Conservation (phyloP, 1,139 yeast genomes). For the Diutina ranongensis region DNA sequence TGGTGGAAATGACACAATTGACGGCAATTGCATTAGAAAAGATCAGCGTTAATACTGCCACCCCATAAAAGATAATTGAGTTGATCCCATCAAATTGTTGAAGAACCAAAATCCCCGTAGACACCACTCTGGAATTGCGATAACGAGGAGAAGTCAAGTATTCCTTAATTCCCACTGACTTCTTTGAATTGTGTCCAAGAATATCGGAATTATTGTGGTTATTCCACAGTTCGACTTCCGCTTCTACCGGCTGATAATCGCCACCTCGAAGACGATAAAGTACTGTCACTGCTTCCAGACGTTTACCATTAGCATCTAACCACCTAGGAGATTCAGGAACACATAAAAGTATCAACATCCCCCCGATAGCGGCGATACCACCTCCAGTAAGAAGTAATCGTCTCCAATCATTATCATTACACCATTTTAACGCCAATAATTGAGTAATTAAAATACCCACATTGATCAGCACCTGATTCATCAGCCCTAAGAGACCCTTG, state of each 20-base stretch:
- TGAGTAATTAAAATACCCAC: slow-evolving; percentile 78
- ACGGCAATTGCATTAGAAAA: slow-evolving; percentile 54
- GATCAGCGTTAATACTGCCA: slow-evolving; percentile 56
- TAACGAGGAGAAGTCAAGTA: slow-evolving; percentile 45
- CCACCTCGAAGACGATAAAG: slow-evolving; percentile 33
- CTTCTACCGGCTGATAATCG: slow-evolving; percentile 22
- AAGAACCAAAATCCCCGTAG: slow-evolving; percentile 66
- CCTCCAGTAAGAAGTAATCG: slow-evolving; percentile 49
- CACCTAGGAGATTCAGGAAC: slow-evolving; percentile 82
- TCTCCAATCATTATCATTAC: slow-evolving; percentile 64
- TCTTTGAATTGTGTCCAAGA: slow-evolving; percentile 5
- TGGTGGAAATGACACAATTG: slow-evolving; percentile 62
- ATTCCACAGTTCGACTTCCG: slow-evolving; percentile 30
- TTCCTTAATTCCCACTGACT: slow-evolving; percentile 18
- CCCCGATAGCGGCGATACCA: slow-evolving; percentile 37
- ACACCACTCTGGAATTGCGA: slow-evolving; percentile 48
- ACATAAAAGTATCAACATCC: slow-evolving; percentile 27
- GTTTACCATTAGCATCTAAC: slow-evolving; percentile 36
- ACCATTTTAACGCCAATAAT: slow-evolving; percentile 54
- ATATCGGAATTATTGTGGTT: slow-evolving; percentile 6
- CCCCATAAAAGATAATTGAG: slow-evolving; percentile 87
- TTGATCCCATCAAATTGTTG: slow-evolving; percentile 93
- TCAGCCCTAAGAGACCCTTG: slow-evolving; percentile 74
- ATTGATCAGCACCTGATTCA: slow-evolving; percentile 80
- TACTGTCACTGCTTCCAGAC: slow-evolving; percentile 22